Evolutionary conservation across 305 asterid species (phyloP).

Genomic region (Fraxinus greggii): DNA sequence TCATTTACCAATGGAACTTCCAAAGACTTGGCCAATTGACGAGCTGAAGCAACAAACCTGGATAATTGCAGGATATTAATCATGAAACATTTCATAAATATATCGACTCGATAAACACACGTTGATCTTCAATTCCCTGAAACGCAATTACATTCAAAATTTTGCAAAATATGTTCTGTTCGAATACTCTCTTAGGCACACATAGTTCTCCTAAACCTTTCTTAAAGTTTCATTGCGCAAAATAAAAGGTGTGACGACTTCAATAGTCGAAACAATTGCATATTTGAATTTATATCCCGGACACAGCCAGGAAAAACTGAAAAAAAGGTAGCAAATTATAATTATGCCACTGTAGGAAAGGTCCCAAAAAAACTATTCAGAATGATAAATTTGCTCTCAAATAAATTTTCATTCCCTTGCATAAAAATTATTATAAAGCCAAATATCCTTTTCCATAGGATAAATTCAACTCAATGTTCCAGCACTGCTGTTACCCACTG

Average conservation of each 20-base stretch:
- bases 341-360: neutral
- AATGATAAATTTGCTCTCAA: neutral
- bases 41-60: slow-evolving; percentile 95
- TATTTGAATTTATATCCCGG: neutral
- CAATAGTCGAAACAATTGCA: neutral
- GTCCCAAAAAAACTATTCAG: neutral
- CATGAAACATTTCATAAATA: neutral
- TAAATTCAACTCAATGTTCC: neutral
- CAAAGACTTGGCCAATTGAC: slow-evolving; percentile 91
- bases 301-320: neutral
- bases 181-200: neutral
- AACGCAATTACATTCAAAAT: neutral
- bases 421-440: neutral
- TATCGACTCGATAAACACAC: neutral
- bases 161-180: neutral
- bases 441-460: neutral
- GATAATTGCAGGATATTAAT: slow-evolving; percentile 11
- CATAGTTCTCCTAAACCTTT: neutral
- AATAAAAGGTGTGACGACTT: neutral
- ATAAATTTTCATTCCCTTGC: neutral
- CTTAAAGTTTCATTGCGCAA: neutral
- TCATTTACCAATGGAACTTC: slow-evolving; percentile 98
- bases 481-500: neutral
- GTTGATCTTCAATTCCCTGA: neutral
- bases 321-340: neutral